Evolutionary conservation across 805 yeast species (phyloP).

Genomic region (Saturnispora mendoncae): DNA sequence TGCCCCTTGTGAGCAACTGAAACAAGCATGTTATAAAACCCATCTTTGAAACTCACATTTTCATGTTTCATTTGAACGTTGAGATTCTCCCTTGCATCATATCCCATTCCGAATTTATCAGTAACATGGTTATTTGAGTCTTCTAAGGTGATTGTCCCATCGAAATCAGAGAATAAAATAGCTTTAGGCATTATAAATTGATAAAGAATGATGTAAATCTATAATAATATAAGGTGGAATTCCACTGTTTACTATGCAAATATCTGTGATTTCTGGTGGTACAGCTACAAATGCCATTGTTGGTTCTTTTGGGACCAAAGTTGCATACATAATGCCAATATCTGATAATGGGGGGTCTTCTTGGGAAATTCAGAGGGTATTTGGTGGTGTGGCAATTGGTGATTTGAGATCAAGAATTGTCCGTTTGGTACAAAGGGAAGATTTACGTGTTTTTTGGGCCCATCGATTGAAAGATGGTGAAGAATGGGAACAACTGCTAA

Average conservation of each 20-base stretch:
- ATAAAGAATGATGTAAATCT: not conserved
- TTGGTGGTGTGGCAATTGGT: slow-evolving; percentile 95
- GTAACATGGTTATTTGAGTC: slow-evolving; percentile 92
- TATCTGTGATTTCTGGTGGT: slow-evolving; percentile 58
- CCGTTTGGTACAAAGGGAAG: slow-evolving; percentile 51
- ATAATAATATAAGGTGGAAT: not conserved
- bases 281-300: slow-evolving; percentile 81
- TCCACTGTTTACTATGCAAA: not conserved
- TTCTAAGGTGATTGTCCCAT: slow-evolving; percentile 92
- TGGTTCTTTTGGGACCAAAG: slow-evolving; percentile 33
- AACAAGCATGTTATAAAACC: slow-evolving; percentile 76
- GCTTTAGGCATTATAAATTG: slow-evolving; percentile 32
- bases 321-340: slow-evolving; percentile 70
- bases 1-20: slow-evolving; percentile 48
- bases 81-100: slow-evolving; percentile 51
- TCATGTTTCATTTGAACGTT: slow-evolving; percentile 69
- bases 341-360: slow-evolving; percentile 95
- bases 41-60: slow-evolving; percentile 64
- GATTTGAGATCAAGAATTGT: slow-evolving; percentile 80
- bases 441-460: not conserved
- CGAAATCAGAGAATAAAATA: slow-evolving; percentile 94
- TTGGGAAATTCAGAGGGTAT: slow-evolving; percentile 71
- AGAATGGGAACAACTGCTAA: slow-evolving; percentile 75
- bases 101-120: slow-evolving; percentile 83
- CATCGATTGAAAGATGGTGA: slow-evolving; percentile 4